Evolutionary conservation across 2,329 filamentous ascomycete species (phyloP), one percentile per base, ranked within the genome.

Genomic region (Furcasterigmium sp.): DNA sequence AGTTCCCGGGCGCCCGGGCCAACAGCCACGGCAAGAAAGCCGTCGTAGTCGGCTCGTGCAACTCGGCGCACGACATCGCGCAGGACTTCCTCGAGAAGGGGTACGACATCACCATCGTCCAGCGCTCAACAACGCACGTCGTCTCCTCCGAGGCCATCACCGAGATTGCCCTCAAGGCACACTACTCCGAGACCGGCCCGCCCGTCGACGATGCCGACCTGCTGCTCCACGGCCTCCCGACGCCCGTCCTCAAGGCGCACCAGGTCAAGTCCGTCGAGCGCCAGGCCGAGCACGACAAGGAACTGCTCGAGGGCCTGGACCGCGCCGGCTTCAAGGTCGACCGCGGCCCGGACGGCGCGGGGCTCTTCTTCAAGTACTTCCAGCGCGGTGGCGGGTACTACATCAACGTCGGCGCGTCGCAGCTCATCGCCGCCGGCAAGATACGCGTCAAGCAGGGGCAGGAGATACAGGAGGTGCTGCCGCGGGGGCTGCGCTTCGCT

Each of bases 301-400:
- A 64, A 2, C 53, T 65, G 0, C 54, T 75, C 4, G 53, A 60
- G 0, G 70, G 69, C 0, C 66, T 87, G 1, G 60, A 63, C 6
- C 71, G 67, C 29, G 80, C 68, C 0, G 83, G 83, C 0, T 86
- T 86, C 68, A 71, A 72, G 42, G 59, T 80, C 1, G 80, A 85
- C 50, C 61, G 56, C 1, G 82, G 82, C 0, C 73, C 77, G 0
- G 71, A 81, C 42, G 72, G 67, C 1, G 65, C 72, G 0, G 82
- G 82, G 0, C 64, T 85, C 4, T 69, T 78, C 44, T 60, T 75
- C 41, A 84, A 84, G 57, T 85, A 84, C 53, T 70, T 82, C 48
- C 78, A 82, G 51, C 72, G 78, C 3, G 81, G 81, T 2, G 83
- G 84, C 1, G 82, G 83, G 0, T 86, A 85, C 55, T 86, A 86